Base-by-base conservation (phyloP, 2,329 filamentous ascomycete genomes). In the Rhynchosporium agropyri region DNA sequence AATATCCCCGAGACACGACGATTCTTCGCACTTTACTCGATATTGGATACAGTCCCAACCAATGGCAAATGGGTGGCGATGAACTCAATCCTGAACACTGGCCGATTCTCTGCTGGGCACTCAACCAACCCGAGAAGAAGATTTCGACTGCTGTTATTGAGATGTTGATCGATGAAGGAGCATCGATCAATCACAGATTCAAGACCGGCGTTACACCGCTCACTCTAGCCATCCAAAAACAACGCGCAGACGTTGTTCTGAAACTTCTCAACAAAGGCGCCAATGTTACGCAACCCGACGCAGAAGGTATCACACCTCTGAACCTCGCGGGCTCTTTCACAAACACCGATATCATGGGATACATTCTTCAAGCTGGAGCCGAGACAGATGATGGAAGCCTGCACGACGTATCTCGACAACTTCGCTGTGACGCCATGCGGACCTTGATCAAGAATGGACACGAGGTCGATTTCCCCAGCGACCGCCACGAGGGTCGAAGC, bases 381-480 rank as follows among this genome's bases (percentile, higher is more conserved):
- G 66, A 66, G 40, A 60, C 43, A 3, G 62, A 68, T 33, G 66
- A 90, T 64, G 86, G 87, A 0, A 89, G 86, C 3, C 77, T 90
- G 3, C 87, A 90, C 68, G 87, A 89, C 64, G 84, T 86, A 4
- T 82, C 86, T 0, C 78, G 84, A 20, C 80, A 84, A 53, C 78
- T 89, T 20, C 84, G 88, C 65, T 68, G 86, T 0, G 75, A 81
- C 13, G 81, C 81, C 1, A 82, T 88, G 66, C 78, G 80, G 57
- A 77, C 85, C 1, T 76, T 90, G 1, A 75, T 89, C 9, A 78
- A 87, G 53, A 77, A 83, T 64, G 83, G 82, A 1, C 87, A 89
- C 64, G 82, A 87, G 10, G 79, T 84, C 0, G 86, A 89, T 69
- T 90, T 88, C 63, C 87, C 87, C 0, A 88, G 84, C 60, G 80